Evolutionary conservation across 768 basidiomycete species (phyloP).

Genomic region (Collybiopsis confluens): DNA sequence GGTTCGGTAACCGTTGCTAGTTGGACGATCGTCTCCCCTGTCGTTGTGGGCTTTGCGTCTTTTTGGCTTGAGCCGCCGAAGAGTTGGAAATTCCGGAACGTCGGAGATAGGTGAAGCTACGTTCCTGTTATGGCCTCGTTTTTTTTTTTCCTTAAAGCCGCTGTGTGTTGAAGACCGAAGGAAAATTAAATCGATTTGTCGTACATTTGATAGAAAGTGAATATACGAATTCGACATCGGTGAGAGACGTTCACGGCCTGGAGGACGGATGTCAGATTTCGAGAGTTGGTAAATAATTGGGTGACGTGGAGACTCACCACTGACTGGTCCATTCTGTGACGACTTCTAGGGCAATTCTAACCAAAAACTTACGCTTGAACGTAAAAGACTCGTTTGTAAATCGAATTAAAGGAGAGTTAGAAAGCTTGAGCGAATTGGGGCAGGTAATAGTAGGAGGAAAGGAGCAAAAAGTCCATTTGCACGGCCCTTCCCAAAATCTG

Average conservation of each 20-base stretch:
- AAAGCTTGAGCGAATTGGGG: no score
- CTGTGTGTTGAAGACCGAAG: neutral
- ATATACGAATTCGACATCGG: neutral
- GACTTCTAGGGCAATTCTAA: no score
- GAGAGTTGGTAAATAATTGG: neutral
- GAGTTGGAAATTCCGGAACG: conserved; percentile 55
- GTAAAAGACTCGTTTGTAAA: no score
- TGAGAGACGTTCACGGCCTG: neutral
- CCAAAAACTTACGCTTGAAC: no score
- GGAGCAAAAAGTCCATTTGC: no score
- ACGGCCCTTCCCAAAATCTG: no score
- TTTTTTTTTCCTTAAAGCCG: no score
- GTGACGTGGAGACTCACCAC: conserved; percentile 5
- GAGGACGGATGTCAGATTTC: neutral
- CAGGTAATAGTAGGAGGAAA: no score
- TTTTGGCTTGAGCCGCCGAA: conserved; percentile 73
- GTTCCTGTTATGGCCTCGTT: neutral
- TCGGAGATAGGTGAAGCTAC: conserved; percentile 51
- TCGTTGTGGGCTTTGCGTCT: conserved; percentile 40
- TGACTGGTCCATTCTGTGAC: no score
- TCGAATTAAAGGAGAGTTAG: no score
- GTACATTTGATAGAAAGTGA: neutral
- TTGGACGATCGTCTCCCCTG: neutral
- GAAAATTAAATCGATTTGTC: neutral
- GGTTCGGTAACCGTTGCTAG: no score